phyloP scores from a whole-genome alignment of 495 filamentous ascomycete genomes.

The Cercophora scortea region DNA sequence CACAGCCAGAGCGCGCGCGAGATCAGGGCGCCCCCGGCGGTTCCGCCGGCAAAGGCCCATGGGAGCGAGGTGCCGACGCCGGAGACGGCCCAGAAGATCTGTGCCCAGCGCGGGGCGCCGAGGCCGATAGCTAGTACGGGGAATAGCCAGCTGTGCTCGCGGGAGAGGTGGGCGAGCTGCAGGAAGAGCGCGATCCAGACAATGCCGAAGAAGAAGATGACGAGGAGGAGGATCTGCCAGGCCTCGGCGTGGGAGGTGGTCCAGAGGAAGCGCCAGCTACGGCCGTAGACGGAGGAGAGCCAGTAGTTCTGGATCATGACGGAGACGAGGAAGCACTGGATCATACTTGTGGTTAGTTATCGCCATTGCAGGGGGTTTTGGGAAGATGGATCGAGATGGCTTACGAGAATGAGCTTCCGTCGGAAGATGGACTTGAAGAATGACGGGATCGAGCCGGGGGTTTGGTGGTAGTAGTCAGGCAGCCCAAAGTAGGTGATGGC shows the following conservation, averaged over 20 bases:
- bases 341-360: conserved; percentile 14
- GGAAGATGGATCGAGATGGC: too few relatives aligned
- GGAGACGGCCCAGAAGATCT: conserved; percentile 53
- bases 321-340: conserved; percentile 47
- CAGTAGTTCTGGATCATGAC: conserved; percentile 60
- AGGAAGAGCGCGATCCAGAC: conserved; percentile 50
- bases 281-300: conserved; percentile 50
- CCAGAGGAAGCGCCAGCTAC: conserved; percentile 54
- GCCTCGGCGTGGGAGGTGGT: conserved; percentile 34
- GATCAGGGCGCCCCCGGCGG: conserved; percentile 37
- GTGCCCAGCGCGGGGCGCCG: conserved; percentile 53
- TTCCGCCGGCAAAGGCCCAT: conserved; percentile 39
- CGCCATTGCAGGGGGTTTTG: too few relatives aligned
- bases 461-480: conserved; percentile 58
- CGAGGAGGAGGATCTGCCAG: conserved; percentile 42
- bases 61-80: conserved; percentile 49
- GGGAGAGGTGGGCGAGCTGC: conserved; percentile 38
- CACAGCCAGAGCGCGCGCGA: conserved; percentile 53
- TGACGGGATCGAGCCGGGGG: conserved; percentile 57
- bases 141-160: conserved; percentile 45
- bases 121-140: conserved; percentile 57
- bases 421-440: conserved; percentile 50
- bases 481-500: conserved; percentile 47
- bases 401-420: conserved; percentile 25
- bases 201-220: conserved; percentile 38